Percentiles rank a stretch among this genome's conserved stretches.
These are phyloP conservation scores for Flaveria trinervia DNA, from an alignment of 129 eudicot genomes.

Conservation along the genomic window DNA sequence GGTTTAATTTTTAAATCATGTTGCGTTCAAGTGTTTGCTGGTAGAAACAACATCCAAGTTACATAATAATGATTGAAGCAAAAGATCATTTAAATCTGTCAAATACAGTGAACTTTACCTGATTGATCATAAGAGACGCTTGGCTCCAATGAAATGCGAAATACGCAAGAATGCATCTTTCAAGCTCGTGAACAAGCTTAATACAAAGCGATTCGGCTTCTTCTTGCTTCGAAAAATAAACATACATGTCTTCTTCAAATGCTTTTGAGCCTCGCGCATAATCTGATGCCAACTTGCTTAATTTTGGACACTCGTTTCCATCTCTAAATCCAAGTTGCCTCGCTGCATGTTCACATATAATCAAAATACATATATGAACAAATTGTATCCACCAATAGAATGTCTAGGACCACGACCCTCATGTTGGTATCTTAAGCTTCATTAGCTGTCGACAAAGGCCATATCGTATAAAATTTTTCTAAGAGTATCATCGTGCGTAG, in stretches of 20 bases:
- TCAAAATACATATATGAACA: neutral
- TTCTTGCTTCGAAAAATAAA: constrained; percentile 50
- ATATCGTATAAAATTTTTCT: too few species aligned
- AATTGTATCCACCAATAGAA: too few species aligned
- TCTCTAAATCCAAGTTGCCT: constrained; percentile 81
- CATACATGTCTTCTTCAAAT: constrained; percentile 47
- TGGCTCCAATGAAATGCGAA: constrained; percentile 81
- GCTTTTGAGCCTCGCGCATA: constrained; percentile 58
- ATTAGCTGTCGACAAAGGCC: too few species aligned
- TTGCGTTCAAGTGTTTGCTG: too few species aligned
- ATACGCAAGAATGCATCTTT: constrained; percentile 78
- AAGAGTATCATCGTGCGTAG: too few species aligned
- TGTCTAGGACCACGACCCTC: too few species aligned
- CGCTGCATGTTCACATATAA: constrained; percentile 44
- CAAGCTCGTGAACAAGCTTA: constrained; percentile 74
- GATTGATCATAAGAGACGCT: constrained; percentile 53
- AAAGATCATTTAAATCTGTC: neutral
- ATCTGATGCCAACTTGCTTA: constrained; percentile 62
- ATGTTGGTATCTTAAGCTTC: too few species aligned
- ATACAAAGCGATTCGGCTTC: constrained; percentile 50
- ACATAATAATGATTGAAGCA: too few species aligned
- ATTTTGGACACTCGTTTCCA: constrained; percentile 64
- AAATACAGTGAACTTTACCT: constrained; percentile 35
- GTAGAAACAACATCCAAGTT: too few species aligned
- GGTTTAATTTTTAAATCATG: too few species aligned